phyloP scores from a whole-genome alignment of 2,329 filamentous ascomycete genomes.

The Neurospora sp. region DNA sequence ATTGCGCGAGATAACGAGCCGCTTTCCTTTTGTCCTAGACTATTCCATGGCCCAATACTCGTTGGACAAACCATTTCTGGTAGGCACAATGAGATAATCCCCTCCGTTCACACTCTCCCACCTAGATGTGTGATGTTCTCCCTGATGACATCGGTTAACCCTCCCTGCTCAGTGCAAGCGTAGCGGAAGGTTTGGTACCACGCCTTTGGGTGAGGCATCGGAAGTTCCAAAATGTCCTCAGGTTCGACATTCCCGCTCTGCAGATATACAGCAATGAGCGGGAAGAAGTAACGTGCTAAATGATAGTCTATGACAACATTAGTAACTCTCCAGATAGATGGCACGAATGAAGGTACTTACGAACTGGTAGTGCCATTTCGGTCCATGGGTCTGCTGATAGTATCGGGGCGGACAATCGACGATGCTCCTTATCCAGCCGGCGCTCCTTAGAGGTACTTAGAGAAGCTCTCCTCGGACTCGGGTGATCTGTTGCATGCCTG shows the following conservation, averaged over 20 bases:
- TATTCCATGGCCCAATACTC: neutral
- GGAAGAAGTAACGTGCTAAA: constrained; percentile 38
- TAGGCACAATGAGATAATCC: neutral
- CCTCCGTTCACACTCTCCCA: constrained; percentile 30
- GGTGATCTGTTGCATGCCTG: neutral
- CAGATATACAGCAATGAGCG: constrained; percentile 44
- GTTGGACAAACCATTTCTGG: neutral
- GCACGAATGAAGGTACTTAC: constrained; percentile 26
- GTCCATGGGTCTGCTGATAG: constrained; percentile 18
- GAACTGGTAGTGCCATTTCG: constrained; percentile 32
- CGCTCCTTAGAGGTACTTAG: neutral
- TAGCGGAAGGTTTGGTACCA: constrained; percentile 47
- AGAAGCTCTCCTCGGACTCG: constrained; percentile 7
- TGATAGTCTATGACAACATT: constrained; percentile 31
- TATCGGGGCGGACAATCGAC: constrained; percentile 6
- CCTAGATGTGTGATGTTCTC: constrained; percentile 47
- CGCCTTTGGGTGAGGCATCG: constrained; percentile 43
- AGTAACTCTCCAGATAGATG: neutral
- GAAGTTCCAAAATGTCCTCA: constrained; percentile 46
- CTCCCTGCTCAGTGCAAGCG: constrained; percentile 41
- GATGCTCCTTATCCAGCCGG: neutral
- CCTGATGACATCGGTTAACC: constrained; percentile 34
- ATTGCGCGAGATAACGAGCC: neutral
- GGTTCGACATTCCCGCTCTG: constrained; percentile 40
- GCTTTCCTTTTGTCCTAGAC: neutral